phyloP scores from a whole-genome alignment of 2,329 filamentous ascomycete species.

The Coniochaeta ligniaria region DNA sequence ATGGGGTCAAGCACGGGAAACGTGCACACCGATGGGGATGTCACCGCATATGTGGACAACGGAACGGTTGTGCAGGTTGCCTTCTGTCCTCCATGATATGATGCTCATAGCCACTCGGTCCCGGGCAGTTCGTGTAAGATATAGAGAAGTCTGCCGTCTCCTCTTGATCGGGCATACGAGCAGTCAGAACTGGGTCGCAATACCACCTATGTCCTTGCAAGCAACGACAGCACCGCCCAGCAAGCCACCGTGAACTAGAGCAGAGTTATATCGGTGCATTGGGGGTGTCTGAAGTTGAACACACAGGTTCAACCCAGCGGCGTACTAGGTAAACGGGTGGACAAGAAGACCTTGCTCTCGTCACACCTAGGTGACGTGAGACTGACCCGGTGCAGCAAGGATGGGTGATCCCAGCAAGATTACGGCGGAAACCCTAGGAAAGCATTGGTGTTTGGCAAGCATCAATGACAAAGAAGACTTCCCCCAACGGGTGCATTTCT shows the following conservation, averaged over 20 bases:
- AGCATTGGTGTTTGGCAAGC: no score
- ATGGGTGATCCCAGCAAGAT: no score
- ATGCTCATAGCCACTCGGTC: not conserved
- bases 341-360: not conserved
- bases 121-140: not conserved
- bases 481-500: no score
- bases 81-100: not conserved
- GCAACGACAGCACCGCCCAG: not conserved
- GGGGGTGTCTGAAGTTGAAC: not conserved
- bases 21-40: not conserved
- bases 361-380: no score
- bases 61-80: not conserved
- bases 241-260: not conserved
- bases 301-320: no score
- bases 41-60: not conserved
- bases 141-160: not conserved
- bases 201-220: not conserved
- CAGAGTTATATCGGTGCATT: not conserved
- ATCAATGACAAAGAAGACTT: no score
- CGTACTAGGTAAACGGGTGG: not conserved
- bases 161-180: not conserved
- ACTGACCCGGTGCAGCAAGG: no score
- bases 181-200: not conserved
- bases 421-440: no score
- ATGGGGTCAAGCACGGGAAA: no score